phyloP scores from a whole-genome alignment of 208 protist genomes.

The Leishmania gerbilli region DNA sequence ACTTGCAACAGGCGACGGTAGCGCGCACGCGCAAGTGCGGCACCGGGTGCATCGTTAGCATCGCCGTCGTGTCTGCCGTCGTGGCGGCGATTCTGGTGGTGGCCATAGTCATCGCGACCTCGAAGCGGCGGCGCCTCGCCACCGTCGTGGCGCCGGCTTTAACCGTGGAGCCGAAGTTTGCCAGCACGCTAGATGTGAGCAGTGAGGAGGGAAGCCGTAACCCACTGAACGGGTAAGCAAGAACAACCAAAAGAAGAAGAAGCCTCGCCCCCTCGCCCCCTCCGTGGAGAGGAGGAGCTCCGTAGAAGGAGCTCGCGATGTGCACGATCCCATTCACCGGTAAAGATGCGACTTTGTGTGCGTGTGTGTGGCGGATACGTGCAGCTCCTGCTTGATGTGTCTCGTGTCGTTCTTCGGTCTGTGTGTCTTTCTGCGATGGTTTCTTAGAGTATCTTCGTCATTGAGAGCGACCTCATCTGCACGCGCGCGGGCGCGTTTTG shows the following conservation, averaged over 20 bases:
- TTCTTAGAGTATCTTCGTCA: neutral
- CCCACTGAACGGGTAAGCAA: conserved; percentile 22
- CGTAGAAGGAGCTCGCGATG: neutral
- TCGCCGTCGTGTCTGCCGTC: conserved; percentile 64
- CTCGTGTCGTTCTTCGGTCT: neutral
- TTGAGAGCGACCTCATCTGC: neutral
- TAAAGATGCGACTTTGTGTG: neutral
- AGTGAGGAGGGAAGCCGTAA: conserved; percentile 32
- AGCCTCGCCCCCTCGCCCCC: neutral
- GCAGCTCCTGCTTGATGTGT: neutral
- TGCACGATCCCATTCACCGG: neutral
- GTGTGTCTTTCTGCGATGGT: neutral
- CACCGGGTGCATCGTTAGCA: conserved; percentile 72
- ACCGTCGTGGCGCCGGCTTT: conserved; percentile 59
- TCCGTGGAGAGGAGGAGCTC: neutral
- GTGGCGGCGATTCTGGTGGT: conserved; percentile 59
- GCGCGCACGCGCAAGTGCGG: conserved; percentile 33
- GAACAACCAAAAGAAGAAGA: conserved; percentile 2
- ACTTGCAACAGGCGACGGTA: conserved; percentile 16
- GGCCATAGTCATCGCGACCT: conserved; percentile 62
- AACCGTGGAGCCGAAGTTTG: conserved; percentile 44
- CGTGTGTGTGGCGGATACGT: neutral
- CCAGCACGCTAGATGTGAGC: conserved; percentile 33
- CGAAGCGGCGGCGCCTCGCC: conserved; percentile 71
- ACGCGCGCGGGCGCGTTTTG: neutral